Evolutionary conservation across 1,284 basidiomycete species (phyloP).

Genomic region (Fomitopsis pinicola): DNA sequence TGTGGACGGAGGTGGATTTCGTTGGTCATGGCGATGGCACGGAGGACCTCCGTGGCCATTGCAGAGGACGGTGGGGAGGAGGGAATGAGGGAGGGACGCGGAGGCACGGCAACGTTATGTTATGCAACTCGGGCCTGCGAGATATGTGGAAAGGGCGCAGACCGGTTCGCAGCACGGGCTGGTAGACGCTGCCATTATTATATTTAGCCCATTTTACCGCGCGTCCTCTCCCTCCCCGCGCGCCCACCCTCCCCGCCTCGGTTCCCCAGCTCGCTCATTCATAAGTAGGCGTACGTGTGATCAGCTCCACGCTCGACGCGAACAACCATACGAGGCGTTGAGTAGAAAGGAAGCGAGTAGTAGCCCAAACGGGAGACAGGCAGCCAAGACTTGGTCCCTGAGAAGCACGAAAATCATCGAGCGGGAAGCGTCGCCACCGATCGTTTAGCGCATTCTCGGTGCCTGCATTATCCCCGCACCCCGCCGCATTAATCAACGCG

Average conservation of each 20-base stretch:
- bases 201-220: background rate
- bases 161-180: background rate
- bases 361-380: background rate
- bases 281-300: background rate
- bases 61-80: background rate
- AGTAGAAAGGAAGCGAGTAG: background rate
- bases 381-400: background rate
- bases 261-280: background rate
- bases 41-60: slow-evolving; percentile 5
- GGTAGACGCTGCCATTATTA: background rate
- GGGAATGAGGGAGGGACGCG: background rate
- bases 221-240: background rate
- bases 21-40: background rate
- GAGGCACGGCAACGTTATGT: background rate
- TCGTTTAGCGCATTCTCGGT: background rate
- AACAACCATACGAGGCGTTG: background rate
- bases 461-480: background rate
- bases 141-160: background rate
- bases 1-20: background rate
- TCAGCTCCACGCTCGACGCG: background rate
- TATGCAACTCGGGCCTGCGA: background rate
- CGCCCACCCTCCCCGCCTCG: background rate
- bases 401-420: background rate
- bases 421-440: background rate
- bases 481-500: too few relatives aligned